These are phyloP conservation scores for Solanum phureja DNA, from an alignment of 257 asterid genomes.

Conservation along the genomic window DNA sequence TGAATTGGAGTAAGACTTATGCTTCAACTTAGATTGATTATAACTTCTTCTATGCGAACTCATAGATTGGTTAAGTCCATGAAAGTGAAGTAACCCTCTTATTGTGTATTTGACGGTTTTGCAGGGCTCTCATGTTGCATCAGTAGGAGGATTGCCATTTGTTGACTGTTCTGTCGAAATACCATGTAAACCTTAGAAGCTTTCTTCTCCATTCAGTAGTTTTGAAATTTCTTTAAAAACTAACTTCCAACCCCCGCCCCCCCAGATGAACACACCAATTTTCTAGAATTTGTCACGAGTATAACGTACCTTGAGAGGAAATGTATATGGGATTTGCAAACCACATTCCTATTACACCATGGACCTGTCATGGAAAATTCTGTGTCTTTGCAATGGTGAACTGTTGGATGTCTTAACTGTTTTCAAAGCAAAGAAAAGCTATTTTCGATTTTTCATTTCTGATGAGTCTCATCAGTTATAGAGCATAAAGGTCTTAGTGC, in stretches of 20 bases:
- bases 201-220: constrained; percentile 1
- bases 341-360: neutral
- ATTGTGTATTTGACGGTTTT: constrained; percentile 8
- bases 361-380: neutral
- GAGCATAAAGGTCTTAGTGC: neutral
- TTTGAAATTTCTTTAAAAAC: neutral
- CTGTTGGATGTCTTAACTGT: neutral
- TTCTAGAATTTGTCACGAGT: neutral
- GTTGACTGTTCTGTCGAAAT: constrained; percentile 47
- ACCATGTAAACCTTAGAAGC: constrained; percentile 40
- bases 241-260: no score
- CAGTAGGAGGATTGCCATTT: constrained; percentile 56
- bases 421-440: neutral
- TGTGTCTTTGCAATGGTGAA: neutral
- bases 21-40: neutral
- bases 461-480: neutral
- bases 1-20: neutral
- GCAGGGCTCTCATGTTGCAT: constrained; percentile 72
- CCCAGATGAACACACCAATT: neutral
- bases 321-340: neutral
- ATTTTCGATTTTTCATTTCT: neutral
- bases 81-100: neutral
- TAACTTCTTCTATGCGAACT: neutral
- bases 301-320: neutral
- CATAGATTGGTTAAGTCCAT: neutral